phyloP scores from a whole-genome alignment of 2,329 filamentous ascomycete genomes.

The Fusarium fujikuroi region DNA sequence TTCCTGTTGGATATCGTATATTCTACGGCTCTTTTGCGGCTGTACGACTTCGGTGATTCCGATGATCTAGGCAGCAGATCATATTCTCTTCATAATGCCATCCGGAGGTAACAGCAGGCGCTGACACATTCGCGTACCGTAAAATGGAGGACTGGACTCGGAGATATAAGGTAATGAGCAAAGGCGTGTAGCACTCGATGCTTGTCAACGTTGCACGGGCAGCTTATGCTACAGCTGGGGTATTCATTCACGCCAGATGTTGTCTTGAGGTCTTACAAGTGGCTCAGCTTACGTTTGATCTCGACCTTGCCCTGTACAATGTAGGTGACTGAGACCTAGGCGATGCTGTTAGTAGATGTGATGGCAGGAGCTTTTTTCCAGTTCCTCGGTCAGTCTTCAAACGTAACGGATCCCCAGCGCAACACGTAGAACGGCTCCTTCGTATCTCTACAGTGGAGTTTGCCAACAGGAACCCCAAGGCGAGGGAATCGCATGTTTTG shows the following conservation, averaged over 20 bases:
- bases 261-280: not conserved
- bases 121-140: not conserved
- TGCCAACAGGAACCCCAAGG: not conserved
- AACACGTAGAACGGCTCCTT: not conserved
- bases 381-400: not conserved
- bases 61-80: conserved; percentile 6
- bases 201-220: not conserved
- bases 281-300: not conserved
- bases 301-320: not conserved
- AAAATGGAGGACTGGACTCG: not conserved
- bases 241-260: not conserved
- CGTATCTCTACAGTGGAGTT: not conserved
- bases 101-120: not conserved
- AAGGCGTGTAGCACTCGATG: not conserved
- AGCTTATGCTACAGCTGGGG: not conserved
- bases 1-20: not conserved
- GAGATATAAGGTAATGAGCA: not conserved
- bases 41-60: conserved; percentile 1
- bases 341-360: not conserved
- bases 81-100: not conserved
- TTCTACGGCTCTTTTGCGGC: not conserved
- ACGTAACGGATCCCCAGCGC: not conserved
- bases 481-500: not conserved
- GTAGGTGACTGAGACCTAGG: not conserved
- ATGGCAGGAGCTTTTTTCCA: not conserved